Base-by-base conservation (phyloP, 2,329 filamentous ascomycete genomes). In the Mollisiaceae sp. region DNA sequence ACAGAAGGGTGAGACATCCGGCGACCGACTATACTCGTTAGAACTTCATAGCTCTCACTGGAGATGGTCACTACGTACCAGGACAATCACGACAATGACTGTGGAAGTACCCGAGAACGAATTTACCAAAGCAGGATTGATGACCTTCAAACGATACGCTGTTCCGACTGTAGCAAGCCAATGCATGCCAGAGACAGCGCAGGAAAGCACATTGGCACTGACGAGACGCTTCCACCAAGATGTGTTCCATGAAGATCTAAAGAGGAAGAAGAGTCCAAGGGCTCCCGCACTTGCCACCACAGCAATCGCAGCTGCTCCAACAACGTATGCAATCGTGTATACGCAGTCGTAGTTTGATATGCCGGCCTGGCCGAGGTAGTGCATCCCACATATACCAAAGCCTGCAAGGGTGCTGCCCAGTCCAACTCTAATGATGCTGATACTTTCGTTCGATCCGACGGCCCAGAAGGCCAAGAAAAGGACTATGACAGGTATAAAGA, bases 151-250 rank as follows among this genome's bases (percentile, higher is more conserved):
- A 52, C 82, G 82, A 75, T 94, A 95, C 9, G 78, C 76, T 3
- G 91, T 95, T 18, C 91, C 91, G 12, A 86, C 83, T 3, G 89
- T 85, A 38, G 90, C 92, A 63, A 90, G 90, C 90, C 92, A 96
- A 78, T 96, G 92, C 92, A 96, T 95, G 0, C 91, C 91, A 11
- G 89, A 93, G 1, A 95, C 91, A 47, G 90, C 91, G 18, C 85
- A 82, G 9, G 91, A 90, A 47, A 96, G 82, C 20, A 93, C 77
- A 55, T 87, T 78, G 11, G 89, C 90, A 67, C 89, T 91, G 1
- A 88, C 72, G 11, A 84, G 78, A 65, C 92, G 83, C 75, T 92
- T 92, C 89, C 89, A 93, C 86, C 90, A 92, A 18, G 85, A 86
- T 72, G 89, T 90, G 58, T 90, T 91, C 92, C 92, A 97, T 18